Base-by-base conservation (phyloP, 306 rosid species). In the Inga oerstediana region DNA sequence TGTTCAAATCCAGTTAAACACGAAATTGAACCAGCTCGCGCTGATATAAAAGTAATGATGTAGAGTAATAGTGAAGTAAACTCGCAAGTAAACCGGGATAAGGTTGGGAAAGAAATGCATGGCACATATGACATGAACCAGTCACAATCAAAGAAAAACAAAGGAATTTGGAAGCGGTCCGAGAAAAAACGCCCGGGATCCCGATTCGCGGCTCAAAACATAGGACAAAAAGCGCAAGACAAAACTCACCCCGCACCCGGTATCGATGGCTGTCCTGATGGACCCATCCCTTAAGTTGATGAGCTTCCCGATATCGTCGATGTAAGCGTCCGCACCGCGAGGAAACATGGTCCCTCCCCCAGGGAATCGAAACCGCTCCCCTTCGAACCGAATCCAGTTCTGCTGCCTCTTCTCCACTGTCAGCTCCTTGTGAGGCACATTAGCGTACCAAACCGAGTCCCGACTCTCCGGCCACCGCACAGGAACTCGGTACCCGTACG, bases 261-360 rank as follows among this genome's bases (percentile, higher is more conserved):
- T 97, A 54, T 97, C 99, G 27, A 97, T 86, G 90, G 99, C 98
- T 81, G 99, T 97, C 79, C 99, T 81, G 68, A 97, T 78, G 4
- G 94, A 89, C 11, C 99, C 98, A 19, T 90, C 97, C 14, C 66
- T 8, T 8, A 97, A 92, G 78, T 94, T 86, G 52, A 97, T 90
- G 75, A 92, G 27, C 79, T 85, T 90, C 1, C 92, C 98, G 24
- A 97, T 89, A 6, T 92, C 97, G 39, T 94, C 92, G 10, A 97
- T 94, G 83, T 97, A 97, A 0, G 92, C 93, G 34, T 84, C 81
- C 0, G 99, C 99, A 64, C 99, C 99, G 9, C 81, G 88, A 5
- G 97, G 99, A 54, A 97, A 97, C 99, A 94, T 94, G 17, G 99
- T 97, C 34, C 99, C 99, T 24, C 99, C 99, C 4, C 99, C 99